A percentile compares a stretch with the other conserved stretches of the same genome.
Evolutionary conservation across 2,329 filamentous ascomycete genomes (phyloP).

Genomic region (Geosmithia flava): DNA sequence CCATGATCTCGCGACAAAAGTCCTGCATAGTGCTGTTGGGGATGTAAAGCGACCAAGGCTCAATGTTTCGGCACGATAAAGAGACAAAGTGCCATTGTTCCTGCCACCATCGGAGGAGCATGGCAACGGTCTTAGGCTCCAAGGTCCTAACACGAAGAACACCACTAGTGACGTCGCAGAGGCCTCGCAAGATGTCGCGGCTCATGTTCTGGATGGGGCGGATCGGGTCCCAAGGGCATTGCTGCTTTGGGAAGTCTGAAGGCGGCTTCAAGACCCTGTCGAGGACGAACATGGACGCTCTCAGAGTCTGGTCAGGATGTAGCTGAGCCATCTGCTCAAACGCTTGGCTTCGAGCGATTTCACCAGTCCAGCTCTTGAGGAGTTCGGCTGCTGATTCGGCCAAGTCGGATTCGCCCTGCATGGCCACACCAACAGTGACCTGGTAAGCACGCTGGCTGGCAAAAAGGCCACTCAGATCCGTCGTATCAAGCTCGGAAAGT

Average conservation of each 20-base stretch:
- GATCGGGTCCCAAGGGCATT: conserved; percentile 43
- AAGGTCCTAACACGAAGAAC: conserved; percentile 43
- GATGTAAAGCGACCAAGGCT: conserved; percentile 66
- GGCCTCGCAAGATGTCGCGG: conserved; percentile 40
- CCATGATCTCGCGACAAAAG: conserved; percentile 90
- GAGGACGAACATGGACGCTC: conserved; percentile 28
- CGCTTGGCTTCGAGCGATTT: conserved; percentile 34
- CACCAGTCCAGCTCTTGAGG: conserved; percentile 68
- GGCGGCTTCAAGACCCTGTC: conserved; percentile 21
- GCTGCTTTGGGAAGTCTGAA: neutral
- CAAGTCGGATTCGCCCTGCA: conserved; percentile 68
- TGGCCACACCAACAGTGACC: conserved; percentile 64
- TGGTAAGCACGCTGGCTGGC: conserved; percentile 55
- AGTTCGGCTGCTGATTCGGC: conserved; percentile 72
- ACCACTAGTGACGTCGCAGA: conserved; percentile 44
- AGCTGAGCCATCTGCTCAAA: conserved; percentile 25
- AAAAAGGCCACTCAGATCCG: conserved; percentile 59
- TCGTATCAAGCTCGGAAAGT: conserved; percentile 61
- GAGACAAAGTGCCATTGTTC: conserved; percentile 72
- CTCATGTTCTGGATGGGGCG: conserved; percentile 44
- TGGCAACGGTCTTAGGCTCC: conserved; percentile 47
- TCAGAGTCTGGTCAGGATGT: conserved; percentile 25
- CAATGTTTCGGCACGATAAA: conserved; percentile 71
- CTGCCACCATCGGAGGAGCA: conserved; percentile 70
- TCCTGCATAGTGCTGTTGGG: conserved; percentile 75